Evolutionary conservation across 768 basidiomycete species (phyloP), one percentile per base, ranked within the genome.

Genomic region (Suillus ampliporus): DNA sequence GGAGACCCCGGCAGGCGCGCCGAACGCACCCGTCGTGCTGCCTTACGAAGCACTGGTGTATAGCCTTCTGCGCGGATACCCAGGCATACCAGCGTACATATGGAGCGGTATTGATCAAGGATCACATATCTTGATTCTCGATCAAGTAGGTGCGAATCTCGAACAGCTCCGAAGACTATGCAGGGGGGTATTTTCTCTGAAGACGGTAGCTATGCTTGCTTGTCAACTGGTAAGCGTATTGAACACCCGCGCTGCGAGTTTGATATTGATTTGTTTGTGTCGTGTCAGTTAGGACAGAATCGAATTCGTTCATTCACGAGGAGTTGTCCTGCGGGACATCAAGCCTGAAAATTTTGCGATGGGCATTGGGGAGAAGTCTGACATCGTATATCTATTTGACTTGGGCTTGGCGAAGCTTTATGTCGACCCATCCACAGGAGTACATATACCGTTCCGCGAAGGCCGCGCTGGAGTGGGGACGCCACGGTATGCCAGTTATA

Each of bases 271-370:
- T 4, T 44, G 31, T 31, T 3, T 6, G 31, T 6, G 15, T 17
- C 28, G 31, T 14, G 10, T n/a, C 53, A 74, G 68, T 50, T 72
- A n/a, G 2, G 28, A 60, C 6, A 40, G 57, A 8, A 23, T 72
- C 1, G 64, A 73, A 54, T 50, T 37, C 11, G 41, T 67, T 2
- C 69, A 72, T 54, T 65, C 65, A 13, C 56, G 69, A 7, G 65
- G 68, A 6, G 28, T 71, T 3, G 48, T 73, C 17, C 19, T 26
- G 19, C 64, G 69, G 19, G 69, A 73, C 56, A 23, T 73, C 43
- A 72, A 72, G 52, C 71, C 71, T 10, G 60, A 66, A 37, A 71
- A 69, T 58, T 65, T 69, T 21, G 59, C 66, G 9, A 60, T 69
- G 47, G 72, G 70, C 37, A 3, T 44, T 1, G 44, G 44, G 13